Conservation (phyloP, 2,329 filamentous ascomycete species). For the Huntiella abstrusa region DNA sequence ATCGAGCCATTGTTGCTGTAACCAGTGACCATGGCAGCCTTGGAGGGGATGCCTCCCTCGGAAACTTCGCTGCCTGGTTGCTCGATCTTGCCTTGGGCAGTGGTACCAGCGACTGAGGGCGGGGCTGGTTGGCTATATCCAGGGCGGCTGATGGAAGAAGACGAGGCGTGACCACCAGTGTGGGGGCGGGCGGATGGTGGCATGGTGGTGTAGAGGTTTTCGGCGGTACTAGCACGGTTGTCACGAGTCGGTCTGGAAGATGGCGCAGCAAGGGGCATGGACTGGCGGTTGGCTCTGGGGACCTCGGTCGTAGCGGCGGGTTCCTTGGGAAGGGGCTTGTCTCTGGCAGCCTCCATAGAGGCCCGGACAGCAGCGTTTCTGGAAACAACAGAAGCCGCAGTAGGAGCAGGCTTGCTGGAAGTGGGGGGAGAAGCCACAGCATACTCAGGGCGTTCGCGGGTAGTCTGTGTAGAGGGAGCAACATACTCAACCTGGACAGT, state of each 20-base stretch:
- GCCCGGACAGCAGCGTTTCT: slow-evolving; percentile 30
- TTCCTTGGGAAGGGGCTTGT: slow-evolving; percentile 43
- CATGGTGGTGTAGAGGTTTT: slow-evolving; percentile 25
- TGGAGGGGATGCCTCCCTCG: slow-evolving; percentile 25
- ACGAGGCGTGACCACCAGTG: slow-evolving; percentile 60
- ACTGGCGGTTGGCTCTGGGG: slow-evolving; percentile 13
- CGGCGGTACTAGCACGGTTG: slow-evolving; percentile 23
- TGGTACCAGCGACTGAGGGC: slow-evolving; percentile 72
- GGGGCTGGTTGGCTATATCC: slow-evolving; percentile 72
- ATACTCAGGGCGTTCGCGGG: slow-evolving; percentile 37
- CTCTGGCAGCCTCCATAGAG: slow-evolving; percentile 27
- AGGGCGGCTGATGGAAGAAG: slow-evolving; percentile 35
- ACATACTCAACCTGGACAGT: slow-evolving; percentile 98
- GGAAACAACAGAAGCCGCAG: slow-evolving; percentile 25
- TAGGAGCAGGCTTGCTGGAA: slow-evolving; percentile 21
- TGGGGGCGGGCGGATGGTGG: slow-evolving; percentile 35
- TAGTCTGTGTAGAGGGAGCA: slow-evolving; percentile 69
- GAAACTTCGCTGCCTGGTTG: slow-evolving; percentile 43
- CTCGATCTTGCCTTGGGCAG: slow-evolving; percentile 74
- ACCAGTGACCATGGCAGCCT: slow-evolving; percentile 38
- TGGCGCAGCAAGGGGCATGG: not conserved
- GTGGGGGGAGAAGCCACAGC: slow-evolving; percentile 24
- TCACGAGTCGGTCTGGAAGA: slow-evolving; percentile 20
- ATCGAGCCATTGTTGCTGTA: slow-evolving; percentile 36
- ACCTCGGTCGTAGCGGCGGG: slow-evolving; percentile 18